Evolutionary conservation across 202 grass and related monocot genomes (phyloP).

Genomic region (Schoenoplectus triqueter): DNA sequence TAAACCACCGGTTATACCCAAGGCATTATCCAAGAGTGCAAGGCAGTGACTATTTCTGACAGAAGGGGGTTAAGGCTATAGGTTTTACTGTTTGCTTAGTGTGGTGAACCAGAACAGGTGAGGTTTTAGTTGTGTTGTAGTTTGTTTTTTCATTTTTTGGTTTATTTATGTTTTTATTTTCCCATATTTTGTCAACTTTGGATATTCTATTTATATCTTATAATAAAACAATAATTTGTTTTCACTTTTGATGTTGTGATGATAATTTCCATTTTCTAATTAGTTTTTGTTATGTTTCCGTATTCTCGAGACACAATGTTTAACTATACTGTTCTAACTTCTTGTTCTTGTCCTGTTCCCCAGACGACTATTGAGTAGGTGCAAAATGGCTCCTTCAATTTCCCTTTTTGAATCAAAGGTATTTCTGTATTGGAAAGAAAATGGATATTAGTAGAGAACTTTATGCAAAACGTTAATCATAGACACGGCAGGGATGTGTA

Average conservation of each 20-base stretch:
- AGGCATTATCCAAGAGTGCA: background rate
- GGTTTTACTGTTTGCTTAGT: background rate
- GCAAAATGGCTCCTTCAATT: background rate
- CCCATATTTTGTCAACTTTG: constrained; percentile 23
- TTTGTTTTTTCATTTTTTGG: constrained; percentile 27
- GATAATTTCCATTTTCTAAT: constrained; percentile 6
- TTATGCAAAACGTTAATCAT: background rate
- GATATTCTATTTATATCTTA: background rate
- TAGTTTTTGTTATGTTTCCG: background rate
- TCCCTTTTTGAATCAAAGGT: background rate
- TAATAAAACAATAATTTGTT: constrained; percentile 6
- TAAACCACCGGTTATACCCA: background rate
- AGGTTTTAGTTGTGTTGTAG: constrained; percentile 16
- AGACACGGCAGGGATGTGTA: background rate
- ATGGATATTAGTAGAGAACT: background rate
- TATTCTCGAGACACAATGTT: background rate
- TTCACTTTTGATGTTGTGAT: constrained; percentile 24
- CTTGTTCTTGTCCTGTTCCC: background rate
- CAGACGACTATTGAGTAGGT: background rate
- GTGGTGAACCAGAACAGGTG: background rate
- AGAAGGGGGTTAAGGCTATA: background rate
- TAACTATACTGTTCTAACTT: background rate
- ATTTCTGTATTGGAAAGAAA: background rate
- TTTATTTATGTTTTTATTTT: constrained; percentile 2
- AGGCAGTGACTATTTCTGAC: constrained; percentile 24